Percentiles rank a stretch among this genome's conserved stretches.
These are phyloP conservation scores for Xylaria curta DNA, from an alignment of 495 filamentous ascomycete species.

Conservation along the genomic window DNA sequence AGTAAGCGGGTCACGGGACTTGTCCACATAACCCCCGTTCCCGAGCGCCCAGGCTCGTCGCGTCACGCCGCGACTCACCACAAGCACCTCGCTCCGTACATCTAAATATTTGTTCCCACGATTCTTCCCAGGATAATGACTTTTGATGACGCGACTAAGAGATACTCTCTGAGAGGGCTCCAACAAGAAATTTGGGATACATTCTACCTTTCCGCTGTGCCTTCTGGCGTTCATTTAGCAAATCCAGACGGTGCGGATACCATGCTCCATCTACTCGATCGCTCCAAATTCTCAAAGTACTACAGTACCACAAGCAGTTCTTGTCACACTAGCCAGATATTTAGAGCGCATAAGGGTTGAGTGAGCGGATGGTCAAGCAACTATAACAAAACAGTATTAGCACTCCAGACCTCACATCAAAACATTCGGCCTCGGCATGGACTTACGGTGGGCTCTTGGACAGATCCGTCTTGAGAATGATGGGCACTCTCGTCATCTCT, in stretches of 20 bases:
- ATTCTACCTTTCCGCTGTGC: constrained; percentile 22
- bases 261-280: constrained; percentile 27
- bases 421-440: background rate
- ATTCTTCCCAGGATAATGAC: constrained; percentile 10
- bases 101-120: constrained; percentile 22
- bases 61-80: background rate
- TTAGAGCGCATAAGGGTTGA: constrained; percentile 95
- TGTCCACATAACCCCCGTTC: background rate
- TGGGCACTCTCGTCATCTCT: constrained; percentile 95
- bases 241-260: constrained; percentile 25
- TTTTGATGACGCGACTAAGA: constrained; percentile 17
- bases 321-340: background rate
- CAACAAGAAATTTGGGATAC: constrained; percentile 14
- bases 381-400: constrained; percentile 59
- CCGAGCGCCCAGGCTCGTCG: constrained; percentile 17
- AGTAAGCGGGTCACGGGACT: background rate
- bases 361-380: constrained; percentile 94
- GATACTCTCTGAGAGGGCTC: constrained; percentile 12
- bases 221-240: constrained; percentile 26
- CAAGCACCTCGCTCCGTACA: background rate
- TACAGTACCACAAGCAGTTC: constrained; percentile 29
- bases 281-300: constrained; percentile 27
- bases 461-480: constrained; percentile 97
- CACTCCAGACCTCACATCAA: background rate
- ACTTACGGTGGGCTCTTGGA: constrained; percentile 99